Conservation (phyloP, 2,329 filamentous ascomycete genomes). For the Colletotrichum lini region DNA sequence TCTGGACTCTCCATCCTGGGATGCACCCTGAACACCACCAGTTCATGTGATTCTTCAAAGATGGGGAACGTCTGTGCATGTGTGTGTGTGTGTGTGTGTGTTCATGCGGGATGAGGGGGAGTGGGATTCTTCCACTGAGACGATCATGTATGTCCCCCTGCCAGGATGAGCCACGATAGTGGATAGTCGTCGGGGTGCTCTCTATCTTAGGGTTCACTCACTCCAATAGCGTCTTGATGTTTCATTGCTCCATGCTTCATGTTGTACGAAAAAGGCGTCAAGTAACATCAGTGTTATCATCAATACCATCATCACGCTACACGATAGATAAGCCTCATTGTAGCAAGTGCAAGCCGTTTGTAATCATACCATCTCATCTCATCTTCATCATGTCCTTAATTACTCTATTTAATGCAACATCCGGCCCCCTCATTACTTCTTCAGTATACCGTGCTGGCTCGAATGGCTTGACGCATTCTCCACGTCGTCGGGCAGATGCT, state of each 20-base stretch:
- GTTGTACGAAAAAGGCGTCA: too few species aligned
- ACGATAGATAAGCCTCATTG: too few species aligned
- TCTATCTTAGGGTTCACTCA: too few species aligned
- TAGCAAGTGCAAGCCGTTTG: background rate
- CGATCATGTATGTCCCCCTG: background rate
- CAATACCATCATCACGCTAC: too few species aligned
- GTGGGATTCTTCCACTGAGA: background rate
- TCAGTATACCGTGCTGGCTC: conserved; percentile 30
- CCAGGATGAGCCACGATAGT: too few species aligned
- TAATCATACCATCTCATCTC: background rate
- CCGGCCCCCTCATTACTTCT: conserved; percentile 14
- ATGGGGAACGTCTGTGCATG: conserved; percentile 2
- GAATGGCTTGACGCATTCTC: conserved; percentile 33
- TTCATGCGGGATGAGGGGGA: background rate
- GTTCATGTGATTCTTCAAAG: background rate
- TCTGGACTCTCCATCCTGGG: background rate
- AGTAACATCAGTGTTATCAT: too few species aligned
- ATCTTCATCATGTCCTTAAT: background rate
- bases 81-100: background rate
- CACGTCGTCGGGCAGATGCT: conserved; percentile 34
- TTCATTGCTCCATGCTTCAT: background rate
- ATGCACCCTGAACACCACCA: background rate
- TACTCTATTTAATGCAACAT: background rate
- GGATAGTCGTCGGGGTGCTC: too few species aligned
- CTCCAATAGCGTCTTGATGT: background rate